These are phyloP conservation scores for Trapa incisa DNA, from an alignment of 345 rosid species.

Conservation along the genomic window DNA sequence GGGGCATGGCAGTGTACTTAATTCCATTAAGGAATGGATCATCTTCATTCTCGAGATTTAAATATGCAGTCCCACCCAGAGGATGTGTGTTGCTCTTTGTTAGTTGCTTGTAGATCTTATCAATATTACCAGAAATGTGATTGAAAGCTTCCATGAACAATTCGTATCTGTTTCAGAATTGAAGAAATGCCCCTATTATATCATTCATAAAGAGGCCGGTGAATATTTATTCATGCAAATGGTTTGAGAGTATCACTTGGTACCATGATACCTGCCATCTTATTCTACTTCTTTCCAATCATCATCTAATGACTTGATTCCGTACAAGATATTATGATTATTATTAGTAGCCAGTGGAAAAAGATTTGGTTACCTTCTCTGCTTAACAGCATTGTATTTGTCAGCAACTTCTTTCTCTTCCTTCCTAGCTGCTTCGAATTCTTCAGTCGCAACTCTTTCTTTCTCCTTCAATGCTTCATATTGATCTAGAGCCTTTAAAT, in stretches of 20 bases:
- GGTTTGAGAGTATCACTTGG: not conserved
- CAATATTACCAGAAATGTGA: constrained; percentile 64
- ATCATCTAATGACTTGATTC: not conserved
- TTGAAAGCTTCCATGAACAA: constrained; percentile 94
- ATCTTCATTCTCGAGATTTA: constrained; percentile 89
- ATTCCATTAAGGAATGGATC: constrained; percentile 93
- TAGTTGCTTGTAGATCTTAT: constrained; percentile 85
- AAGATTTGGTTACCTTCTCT: constrained; percentile 46
- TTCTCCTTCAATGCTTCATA: constrained; percentile 75
- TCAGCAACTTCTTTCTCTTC: constrained; percentile 83
- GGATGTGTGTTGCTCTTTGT: constrained; percentile 86
- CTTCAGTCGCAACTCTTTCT: constrained; percentile 61
- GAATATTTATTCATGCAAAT: not conserved
- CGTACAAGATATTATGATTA: not conserved
- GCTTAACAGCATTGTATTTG: constrained; percentile 61
- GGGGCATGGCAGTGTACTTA: constrained; percentile 94
- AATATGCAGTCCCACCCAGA: constrained; percentile 84
- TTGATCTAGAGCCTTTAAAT: constrained; percentile 89
- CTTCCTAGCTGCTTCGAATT: constrained; percentile 76
- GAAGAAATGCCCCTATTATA: constrained; percentile 9
- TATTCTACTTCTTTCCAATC: not conserved
- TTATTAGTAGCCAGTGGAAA: not conserved
- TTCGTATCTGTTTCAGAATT: constrained; percentile 43
- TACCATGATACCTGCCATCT: not conserved
- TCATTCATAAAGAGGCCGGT: not conserved